phyloP scores from a whole-genome alignment of 2,329 filamentous ascomycete species.

The Fusarium nurragi region DNA sequence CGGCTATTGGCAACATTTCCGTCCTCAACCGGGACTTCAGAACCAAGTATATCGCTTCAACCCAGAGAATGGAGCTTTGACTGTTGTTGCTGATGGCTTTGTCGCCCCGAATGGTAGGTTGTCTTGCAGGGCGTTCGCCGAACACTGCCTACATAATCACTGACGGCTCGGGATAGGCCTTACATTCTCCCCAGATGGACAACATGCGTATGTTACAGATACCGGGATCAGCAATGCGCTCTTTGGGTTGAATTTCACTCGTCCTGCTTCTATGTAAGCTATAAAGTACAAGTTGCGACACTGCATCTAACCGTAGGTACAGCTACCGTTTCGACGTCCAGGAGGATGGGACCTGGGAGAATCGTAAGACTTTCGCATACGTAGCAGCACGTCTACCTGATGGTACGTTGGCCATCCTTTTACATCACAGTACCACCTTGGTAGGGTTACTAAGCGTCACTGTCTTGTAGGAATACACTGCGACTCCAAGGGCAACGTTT shows the following conservation, averaged over 20 bases:
- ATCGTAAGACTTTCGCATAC: slow-evolving; percentile 66
- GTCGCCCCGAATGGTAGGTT: slow-evolving; percentile 61
- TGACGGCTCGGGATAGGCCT: slow-evolving; percentile 51
- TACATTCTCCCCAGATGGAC: slow-evolving; percentile 64
- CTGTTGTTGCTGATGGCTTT: slow-evolving; percentile 67
- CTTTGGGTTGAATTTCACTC: slow-evolving; percentile 53
- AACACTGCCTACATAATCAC: neutral
- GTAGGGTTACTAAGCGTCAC: neutral
- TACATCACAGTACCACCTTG: rapidly evolving
- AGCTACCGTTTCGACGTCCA: slow-evolving; percentile 59
- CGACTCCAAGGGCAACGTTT: slow-evolving; percentile 65
- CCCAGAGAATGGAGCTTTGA: slow-evolving; percentile 59
- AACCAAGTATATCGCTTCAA: slow-evolving; percentile 69
- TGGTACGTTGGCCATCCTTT: slow-evolving; percentile 50
- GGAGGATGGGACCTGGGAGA: slow-evolving; percentile 57
- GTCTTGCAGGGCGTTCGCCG: neutral
- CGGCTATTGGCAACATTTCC: slow-evolving; percentile 67
- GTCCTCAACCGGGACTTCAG: slow-evolving; percentile 61
- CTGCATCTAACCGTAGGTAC: neutral
- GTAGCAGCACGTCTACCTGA: slow-evolving; percentile 65
- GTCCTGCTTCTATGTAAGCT: slow-evolving; percentile 59
- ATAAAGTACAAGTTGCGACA: rapidly evolving
- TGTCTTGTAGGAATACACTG: slow-evolving; percentile 59
- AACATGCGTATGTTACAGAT: slow-evolving; percentile 65
- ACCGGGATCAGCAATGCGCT: slow-evolving; percentile 58